These are phyloP conservation scores for Psilocybe tampanensis DNA, from an alignment of 768 basidiomycete species.

Conservation along the genomic window DNA sequence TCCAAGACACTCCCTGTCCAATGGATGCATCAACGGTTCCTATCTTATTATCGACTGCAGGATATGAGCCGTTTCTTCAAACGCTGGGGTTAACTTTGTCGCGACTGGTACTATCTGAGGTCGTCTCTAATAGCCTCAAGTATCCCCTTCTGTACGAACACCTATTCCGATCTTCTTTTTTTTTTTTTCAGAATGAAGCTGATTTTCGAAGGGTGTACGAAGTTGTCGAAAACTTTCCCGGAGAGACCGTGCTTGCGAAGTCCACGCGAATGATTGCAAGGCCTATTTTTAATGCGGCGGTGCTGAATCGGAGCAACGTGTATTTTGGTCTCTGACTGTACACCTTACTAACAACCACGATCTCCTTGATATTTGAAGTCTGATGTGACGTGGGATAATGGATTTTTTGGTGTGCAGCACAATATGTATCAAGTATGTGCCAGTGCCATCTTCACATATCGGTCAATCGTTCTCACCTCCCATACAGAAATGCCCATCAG, in stretches of 20 bases:
- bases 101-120: too few relatives aligned
- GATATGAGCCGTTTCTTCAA: too few relatives aligned
- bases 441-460: background rate
- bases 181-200: background rate
- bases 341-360: background rate
- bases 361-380: slow-evolving; percentile 2
- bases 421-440: background rate
- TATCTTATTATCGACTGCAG: too few relatives aligned
- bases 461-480: slow-evolving; percentile 1
- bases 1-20: too few relatives aligned
- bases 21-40: too few relatives aligned
- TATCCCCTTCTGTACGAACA: too few relatives aligned
- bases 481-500: slow-evolving; percentile 1
- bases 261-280: slow-evolving; percentile 6
- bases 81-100: too few relatives aligned
- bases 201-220: background rate
- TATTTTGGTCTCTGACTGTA: background rate
- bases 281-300: slow-evolving; percentile 10
- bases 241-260: background rate
- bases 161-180: too few relatives aligned
- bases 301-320: background rate
- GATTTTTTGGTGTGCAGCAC: background rate
- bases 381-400: slow-evolving; percentile 6
- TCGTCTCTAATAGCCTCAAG: too few relatives aligned
- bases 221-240: slow-evolving; percentile 8